A percentile compares a stretch with the other conserved stretches of the same genome.
Conservation (phyloP, 441 rosid species). For the Populus tomentosa region DNA sequence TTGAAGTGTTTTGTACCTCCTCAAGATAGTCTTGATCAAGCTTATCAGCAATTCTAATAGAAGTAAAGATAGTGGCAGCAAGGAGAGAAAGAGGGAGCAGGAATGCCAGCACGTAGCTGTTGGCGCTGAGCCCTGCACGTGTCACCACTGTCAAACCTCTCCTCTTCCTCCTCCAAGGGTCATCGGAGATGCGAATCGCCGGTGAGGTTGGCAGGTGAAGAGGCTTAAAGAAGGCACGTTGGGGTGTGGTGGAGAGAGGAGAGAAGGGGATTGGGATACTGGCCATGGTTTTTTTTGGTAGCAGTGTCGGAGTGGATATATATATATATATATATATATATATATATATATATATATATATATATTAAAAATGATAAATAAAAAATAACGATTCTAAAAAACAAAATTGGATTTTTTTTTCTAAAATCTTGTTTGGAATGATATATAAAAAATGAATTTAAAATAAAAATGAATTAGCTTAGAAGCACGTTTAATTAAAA, state of each 20-base stretch:
- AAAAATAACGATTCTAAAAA: no score
- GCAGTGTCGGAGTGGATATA: neutral
- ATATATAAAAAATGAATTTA: no score
- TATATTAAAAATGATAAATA: no score
- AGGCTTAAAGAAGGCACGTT: slow-evolving; percentile 13
- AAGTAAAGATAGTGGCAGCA: slow-evolving; percentile 56
- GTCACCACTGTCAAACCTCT: slow-evolving; percentile 47
- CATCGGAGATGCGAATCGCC: slow-evolving; percentile 14
- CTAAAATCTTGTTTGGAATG: neutral
- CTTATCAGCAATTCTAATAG: slow-evolving; percentile 62
- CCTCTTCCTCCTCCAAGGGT: slow-evolving; percentile 9
- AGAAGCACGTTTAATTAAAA: no score
- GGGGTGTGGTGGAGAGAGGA: slow-evolving; percentile 15
- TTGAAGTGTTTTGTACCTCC: slow-evolving; percentile 43
- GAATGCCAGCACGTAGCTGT: slow-evolving; percentile 59
- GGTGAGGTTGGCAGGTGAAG: slow-evolving; percentile 4
- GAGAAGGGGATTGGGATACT: neutral
- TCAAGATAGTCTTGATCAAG: slow-evolving; percentile 70
- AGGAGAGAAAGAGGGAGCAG: slow-evolving; percentile 68
- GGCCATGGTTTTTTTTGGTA: neutral
- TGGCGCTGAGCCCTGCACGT: slow-evolving; percentile 58
- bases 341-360: no score
- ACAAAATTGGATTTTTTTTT: no score
- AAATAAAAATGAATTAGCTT: no score
- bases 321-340: no score